phyloP scores from a whole-genome alignment of 257 asterid species.

The Solanum chmielewskii region DNA sequence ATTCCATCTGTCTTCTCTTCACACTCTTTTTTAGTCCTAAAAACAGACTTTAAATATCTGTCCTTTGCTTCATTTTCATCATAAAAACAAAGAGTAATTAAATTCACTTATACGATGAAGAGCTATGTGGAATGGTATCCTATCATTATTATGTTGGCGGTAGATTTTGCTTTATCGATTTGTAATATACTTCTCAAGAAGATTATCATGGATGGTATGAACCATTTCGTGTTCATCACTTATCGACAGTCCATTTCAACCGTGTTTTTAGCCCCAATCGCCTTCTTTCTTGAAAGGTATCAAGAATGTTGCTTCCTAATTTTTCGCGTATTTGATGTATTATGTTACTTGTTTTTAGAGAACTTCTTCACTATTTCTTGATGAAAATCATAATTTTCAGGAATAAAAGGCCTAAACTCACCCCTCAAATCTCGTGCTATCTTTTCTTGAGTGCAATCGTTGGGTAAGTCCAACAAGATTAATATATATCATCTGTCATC shows the following conservation, averaged over 20 bases:
- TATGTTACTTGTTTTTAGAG: neutral
- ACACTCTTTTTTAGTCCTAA: neutral
- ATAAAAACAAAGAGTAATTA: neutral
- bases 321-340: neutral
- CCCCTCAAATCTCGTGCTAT: slow-evolving; percentile 21
- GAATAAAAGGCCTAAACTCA: slow-evolving; percentile 58
- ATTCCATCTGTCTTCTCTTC: neutral
- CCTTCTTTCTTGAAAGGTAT: slow-evolving; percentile 59
- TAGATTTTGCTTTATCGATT: slow-evolving; percentile 47
- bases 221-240: slow-evolving; percentile 60
- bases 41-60: neutral
- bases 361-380: neutral
- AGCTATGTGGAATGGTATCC: slow-evolving; percentile 43
- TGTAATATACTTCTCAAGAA: slow-evolving; percentile 57
- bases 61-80: neutral
- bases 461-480: slow-evolving; percentile 30
- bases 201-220: slow-evolving; percentile 39
- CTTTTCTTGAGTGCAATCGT: slow-evolving; percentile 63
- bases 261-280: slow-evolving; percentile 43
- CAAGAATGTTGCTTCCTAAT: neutral
- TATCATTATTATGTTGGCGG: slow-evolving; percentile 28
- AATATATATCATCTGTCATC: neutral
- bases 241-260: slow-evolving; percentile 63
- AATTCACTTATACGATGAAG: slow-evolving; percentile 16
- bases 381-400: slow-evolving; percentile 29